A percentile compares a stretch with the other conserved stretches of the same genome.
Conservation (phyloP, 2,329 filamentous ascomycete species). For the Ophiosphaerella narmari region DNA sequence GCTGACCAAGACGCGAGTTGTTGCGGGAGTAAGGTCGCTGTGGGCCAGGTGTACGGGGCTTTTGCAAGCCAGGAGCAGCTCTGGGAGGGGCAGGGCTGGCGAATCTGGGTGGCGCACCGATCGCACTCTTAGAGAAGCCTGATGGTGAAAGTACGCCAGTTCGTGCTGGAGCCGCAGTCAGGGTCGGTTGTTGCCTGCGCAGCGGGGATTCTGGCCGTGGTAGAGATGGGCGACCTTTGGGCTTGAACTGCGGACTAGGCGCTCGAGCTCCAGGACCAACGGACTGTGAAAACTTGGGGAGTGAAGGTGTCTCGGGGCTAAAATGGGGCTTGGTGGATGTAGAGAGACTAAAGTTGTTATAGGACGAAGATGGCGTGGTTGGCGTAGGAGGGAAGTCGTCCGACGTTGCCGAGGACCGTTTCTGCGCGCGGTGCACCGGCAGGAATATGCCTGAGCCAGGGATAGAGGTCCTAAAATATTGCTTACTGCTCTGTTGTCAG, state of each 20-base stretch:
- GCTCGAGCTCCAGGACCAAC: conserved; percentile 73
- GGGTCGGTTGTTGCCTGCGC: conserved; percentile 59
- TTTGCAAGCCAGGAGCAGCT: conserved; percentile 61
- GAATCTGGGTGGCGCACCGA: conserved; percentile 61
- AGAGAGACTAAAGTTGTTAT: conserved; percentile 59
- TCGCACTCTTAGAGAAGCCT: conserved; percentile 57
- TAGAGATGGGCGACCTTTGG: conserved; percentile 74
- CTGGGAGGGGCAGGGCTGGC: conserved; percentile 64
- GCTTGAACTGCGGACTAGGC: conserved; percentile 72
- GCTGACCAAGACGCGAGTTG: conserved; percentile 52
- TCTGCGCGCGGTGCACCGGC: conserved; percentile 78
- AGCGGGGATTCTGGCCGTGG: conserved; percentile 86
- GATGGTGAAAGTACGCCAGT: conserved; percentile 59
- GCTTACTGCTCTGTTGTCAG: conserved; percentile 47
- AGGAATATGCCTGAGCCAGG: conserved; percentile 92
- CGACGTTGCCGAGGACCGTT: conserved; percentile 63
- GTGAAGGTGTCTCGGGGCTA: conserved; percentile 57
- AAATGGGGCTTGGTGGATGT: conserved; percentile 54
- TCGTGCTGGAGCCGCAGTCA: conserved; percentile 56
- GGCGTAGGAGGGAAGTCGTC: conserved; percentile 69
- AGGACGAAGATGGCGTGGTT: conserved; percentile 62
- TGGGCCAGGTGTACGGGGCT: conserved; percentile 48
- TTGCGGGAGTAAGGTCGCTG: conserved; percentile 53
- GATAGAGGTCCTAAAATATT: conserved; percentile 79
- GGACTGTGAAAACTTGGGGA: conserved; percentile 87